These are phyloP conservation scores for Phytophthora sp. DNA, from an alignment of 352 stramenopile species.

Conservation along the genomic window DNA sequence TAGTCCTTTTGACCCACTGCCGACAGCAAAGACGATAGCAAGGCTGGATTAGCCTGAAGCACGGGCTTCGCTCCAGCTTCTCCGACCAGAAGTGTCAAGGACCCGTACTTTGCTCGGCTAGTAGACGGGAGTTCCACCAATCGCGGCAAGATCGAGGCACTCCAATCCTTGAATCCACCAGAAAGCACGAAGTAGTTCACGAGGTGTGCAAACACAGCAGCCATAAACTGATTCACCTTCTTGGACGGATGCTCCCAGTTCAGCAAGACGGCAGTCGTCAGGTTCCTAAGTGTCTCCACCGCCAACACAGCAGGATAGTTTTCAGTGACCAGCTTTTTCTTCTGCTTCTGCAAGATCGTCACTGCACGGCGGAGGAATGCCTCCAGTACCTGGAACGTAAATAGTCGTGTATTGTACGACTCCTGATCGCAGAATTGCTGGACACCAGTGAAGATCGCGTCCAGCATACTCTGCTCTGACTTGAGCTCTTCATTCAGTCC, in stretches of 20 bases:
- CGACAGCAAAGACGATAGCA: slow-evolving; percentile 65
- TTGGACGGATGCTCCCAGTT: slow-evolving; percentile 89
- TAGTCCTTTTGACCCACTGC: slow-evolving; percentile 80
- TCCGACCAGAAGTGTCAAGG: slow-evolving; percentile 58
- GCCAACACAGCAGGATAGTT: slow-evolving; percentile 23
- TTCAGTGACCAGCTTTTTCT: slow-evolving; percentile 6
- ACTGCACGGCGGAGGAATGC: slow-evolving; percentile 73
- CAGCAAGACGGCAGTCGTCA: slow-evolving; percentile 68
- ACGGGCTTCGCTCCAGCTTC: slow-evolving; percentile 53
- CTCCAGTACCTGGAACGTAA: slow-evolving; percentile 85
- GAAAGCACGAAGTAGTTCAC: slow-evolving; percentile 65
- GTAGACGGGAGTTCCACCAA: slow-evolving; percentile 65
- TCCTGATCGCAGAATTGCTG: slow-evolving; percentile 64
- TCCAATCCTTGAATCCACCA: slow-evolving; percentile 54
- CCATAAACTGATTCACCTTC: slow-evolving; percentile 89
- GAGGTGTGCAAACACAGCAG: slow-evolving; percentile 77
- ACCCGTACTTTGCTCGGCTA: slow-evolving; percentile 76
- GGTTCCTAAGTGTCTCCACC: slow-evolving; percentile 44
- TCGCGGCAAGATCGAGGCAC: slow-evolving; percentile 44
- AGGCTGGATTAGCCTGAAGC: slow-evolving; percentile 46
- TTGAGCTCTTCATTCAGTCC: slow-evolving; percentile 17
- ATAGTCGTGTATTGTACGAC: slow-evolving; percentile 72
- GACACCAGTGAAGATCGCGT: slow-evolving; percentile 62
- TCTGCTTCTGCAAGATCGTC: slow-evolving; percentile 49
- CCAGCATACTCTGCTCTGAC: slow-evolving; percentile 42